Conservation (phyloP, 768 basidiomycete genomes). For the Boletus fagicola region DNA sequence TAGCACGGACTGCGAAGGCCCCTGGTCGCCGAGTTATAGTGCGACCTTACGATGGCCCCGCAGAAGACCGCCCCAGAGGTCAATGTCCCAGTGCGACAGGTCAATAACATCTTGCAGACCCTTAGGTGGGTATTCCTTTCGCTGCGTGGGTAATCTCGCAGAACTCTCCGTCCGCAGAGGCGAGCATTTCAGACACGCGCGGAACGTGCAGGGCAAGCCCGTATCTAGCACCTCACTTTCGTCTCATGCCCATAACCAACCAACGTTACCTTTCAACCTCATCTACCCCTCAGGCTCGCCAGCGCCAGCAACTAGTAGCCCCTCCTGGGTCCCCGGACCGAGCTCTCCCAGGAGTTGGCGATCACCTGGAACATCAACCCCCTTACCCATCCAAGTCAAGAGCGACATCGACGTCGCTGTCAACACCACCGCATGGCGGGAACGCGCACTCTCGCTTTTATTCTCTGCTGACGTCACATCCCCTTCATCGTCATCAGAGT, state of each 20-base stretch:
- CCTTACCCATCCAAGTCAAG: constrained; percentile 13
- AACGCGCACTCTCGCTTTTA: constrained; percentile 53
- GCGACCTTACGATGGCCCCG: constrained; percentile 9
- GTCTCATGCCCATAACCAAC: constrained; percentile 36
- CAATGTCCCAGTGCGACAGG: constrained; percentile 22
- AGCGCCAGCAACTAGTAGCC: background rate
- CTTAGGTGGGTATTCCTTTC: constrained; percentile 25
- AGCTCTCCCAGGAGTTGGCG: constrained; percentile 60
- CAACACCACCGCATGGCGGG: constrained; percentile 46
- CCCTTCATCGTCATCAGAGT: background rate
- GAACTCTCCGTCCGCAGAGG: constrained; percentile 42
- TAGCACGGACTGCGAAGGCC: background rate
- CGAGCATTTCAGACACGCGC: constrained; percentile 66
- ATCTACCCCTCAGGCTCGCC: constrained; percentile 29
- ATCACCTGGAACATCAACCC: constrained; percentile 24
- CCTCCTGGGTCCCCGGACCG: constrained; percentile 43
- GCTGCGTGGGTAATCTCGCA: background rate
- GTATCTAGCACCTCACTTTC: constrained; percentile 18
- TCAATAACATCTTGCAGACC: constrained; percentile 29
- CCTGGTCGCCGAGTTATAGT: background rate
- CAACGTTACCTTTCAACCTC: constrained; percentile 46
- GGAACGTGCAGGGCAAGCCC: constrained; percentile 45
- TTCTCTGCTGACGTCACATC: constrained; percentile 27
- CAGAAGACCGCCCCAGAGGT: constrained; percentile 6
- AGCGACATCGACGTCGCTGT: constrained; percentile 11